Conservation (phyloP, 2,329 filamentous ascomycete species). For the Dothideomycetes sp. region DNA sequence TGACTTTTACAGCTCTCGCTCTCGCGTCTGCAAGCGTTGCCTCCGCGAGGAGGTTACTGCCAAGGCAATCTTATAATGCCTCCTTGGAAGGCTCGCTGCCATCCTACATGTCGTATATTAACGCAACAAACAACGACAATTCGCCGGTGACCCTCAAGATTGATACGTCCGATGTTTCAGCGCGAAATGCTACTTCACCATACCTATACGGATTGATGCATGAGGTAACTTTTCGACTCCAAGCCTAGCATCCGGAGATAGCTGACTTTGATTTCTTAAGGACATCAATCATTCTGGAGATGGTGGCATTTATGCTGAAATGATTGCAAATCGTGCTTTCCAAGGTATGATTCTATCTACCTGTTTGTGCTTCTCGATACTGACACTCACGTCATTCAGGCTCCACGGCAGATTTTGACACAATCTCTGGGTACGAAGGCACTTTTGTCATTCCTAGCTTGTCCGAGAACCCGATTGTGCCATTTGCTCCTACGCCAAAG, state of each 20-base stretch:
- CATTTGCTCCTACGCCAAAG: constrained; percentile 17
- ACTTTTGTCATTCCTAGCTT: constrained; percentile 11
- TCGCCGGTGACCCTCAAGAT: constrained; percentile 10
- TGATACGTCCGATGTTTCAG: constrained; percentile 6
- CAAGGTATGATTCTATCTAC: constrained; percentile 31
- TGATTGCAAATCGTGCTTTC: constrained; percentile 61
- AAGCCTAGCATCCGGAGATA: no score
- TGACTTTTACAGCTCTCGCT: constrained; percentile 4
- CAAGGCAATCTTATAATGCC: constrained; percentile 2
- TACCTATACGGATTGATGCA: constrained; percentile 12
- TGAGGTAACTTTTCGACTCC: constrained; percentile 5
- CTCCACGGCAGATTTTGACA: constrained; percentile 13
- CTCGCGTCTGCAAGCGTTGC: constrained; percentile 3
- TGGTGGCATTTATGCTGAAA: constrained; percentile 61
- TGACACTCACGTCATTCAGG: constrained; percentile 8
- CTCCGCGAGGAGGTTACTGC: constrained; percentile 7
- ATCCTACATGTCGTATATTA: constrained; percentile 11
- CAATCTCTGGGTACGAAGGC: constrained; percentile 14
- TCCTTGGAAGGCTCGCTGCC: constrained; percentile 4
- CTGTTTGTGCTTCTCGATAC: neutral
- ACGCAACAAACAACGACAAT: constrained; percentile 11
- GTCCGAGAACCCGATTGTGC: constrained; percentile 19
- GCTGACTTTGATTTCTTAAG: constrained; percentile 9
- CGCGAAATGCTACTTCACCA: constrained; percentile 11
- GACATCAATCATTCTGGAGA: constrained; percentile 50